These are phyloP conservation scores for Tetrastigma voinierianum DNA, from an alignment of 164 flowering plant genomes.

Conservation along the genomic window DNA sequence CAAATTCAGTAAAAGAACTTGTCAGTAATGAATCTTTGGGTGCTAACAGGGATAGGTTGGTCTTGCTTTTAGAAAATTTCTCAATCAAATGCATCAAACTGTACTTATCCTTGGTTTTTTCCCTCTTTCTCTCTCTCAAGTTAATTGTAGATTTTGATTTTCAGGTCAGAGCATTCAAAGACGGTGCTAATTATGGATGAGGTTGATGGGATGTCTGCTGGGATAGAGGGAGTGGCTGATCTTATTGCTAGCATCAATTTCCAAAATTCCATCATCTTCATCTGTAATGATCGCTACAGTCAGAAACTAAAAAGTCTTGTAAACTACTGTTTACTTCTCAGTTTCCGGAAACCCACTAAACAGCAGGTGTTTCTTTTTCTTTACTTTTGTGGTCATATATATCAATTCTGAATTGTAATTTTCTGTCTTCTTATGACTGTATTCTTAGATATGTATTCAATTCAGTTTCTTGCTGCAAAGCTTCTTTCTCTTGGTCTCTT, in stretches of 20 bases:
- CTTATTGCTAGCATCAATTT: slow-evolving; percentile 92
- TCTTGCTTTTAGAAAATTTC: slow-evolving; percentile 10
- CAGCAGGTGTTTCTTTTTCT: slow-evolving; percentile 62
- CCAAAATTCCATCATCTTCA: slow-evolving; percentile 93
- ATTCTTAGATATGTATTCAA: neutral
- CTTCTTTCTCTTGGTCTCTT: neutral
- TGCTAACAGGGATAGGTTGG: slow-evolving; percentile 61
- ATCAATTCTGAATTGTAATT: no score
- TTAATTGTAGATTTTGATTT: slow-evolving; percentile 16
- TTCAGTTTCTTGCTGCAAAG: neutral
- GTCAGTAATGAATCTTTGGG: slow-evolving; percentile 76
- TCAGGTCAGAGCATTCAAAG: slow-evolving; percentile 69
- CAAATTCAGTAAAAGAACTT: slow-evolving; percentile 94
- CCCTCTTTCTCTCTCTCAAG: neutral
- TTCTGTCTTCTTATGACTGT: no score
- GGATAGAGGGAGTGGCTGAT: slow-evolving; percentile 99
- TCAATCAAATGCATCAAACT: neutral
- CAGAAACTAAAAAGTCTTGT: slow-evolving; percentile 93
- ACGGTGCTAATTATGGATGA: slow-evolving; percentile 97
- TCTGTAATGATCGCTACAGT: slow-evolving; percentile 95
- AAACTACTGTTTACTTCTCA: slow-evolving; percentile 81
- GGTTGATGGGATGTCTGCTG: slow-evolving; percentile 99
- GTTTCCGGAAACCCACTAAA: slow-evolving; percentile 89
- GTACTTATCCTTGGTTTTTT: neutral
- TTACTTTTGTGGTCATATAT: neutral